Percentiles rank a stretch among this genome's conserved stretches.
Evolutionary conservation across 352 stramenopile species (phyloP).

Genomic region (Aphanomyces astaci): DNA sequence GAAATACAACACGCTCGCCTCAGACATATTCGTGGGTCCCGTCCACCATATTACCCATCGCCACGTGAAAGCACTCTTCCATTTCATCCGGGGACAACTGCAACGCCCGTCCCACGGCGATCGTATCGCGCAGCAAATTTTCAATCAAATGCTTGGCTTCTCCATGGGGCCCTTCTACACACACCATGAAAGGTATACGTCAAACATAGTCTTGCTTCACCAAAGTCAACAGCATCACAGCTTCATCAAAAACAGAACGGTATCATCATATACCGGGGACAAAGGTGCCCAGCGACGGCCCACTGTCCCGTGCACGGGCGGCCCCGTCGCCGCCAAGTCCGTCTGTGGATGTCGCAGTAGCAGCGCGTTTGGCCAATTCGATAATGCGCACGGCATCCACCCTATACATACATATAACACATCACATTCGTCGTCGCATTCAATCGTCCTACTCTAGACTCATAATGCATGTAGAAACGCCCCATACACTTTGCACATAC

Average conservation of each 20-base stretch:
- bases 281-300: background rate
- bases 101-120: background rate
- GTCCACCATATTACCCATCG: conserved; percentile 15
- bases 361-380: conserved; percentile 38
- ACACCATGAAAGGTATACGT: background rate
- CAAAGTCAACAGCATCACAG: too few species aligned
- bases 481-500: background rate
- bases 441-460: background rate
- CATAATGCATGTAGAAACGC: background rate
- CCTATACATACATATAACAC: too few species aligned
- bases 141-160: conserved; percentile 7
- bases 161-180: background rate
- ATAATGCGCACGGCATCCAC: conserved; percentile 37
- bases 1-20: background rate
- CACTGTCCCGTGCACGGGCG: background rate
- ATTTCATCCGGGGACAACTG: background rate
- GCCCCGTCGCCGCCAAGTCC: background rate
- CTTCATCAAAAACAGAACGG: too few species aligned
- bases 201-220: too few species aligned
- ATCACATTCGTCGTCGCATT: background rate
- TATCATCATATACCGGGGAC: background rate
- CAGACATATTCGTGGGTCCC: conserved; percentile 9
- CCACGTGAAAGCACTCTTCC: background rate
- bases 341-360: background rate
- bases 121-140: conserved; percentile 3